Base-by-base conservation (phyloP, 2,329 filamentous ascomycete species). In the Cryphonectria nitschkei region DNA sequence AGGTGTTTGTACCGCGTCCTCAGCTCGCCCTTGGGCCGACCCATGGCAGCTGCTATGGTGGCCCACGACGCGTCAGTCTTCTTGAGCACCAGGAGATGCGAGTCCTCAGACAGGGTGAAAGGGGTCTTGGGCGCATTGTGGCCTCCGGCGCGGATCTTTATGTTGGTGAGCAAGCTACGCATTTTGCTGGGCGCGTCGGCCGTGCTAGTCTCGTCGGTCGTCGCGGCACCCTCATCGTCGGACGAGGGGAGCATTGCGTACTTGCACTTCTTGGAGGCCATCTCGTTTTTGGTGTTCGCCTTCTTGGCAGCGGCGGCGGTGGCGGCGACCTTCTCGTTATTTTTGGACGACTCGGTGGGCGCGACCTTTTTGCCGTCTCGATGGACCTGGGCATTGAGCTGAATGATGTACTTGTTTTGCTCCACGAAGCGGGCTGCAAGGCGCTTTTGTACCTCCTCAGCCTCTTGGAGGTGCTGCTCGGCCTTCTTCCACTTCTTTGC, bases 91-190 rank as follows among this genome's bases (percentile, higher is more conserved):
- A 75, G 68, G n/a, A 76, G 63, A 22, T 71, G 70, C 13, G 73
- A 72, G 29, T 76, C 74, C 58, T 74, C 70, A 7, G 75, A 75
- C 11, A 58, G 62, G n/a, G 72, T 75, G 72, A 74, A 76, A 22
- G 52, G 37, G 41, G 7, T 13, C 2, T 14, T n/a, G 19, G 54
- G 22, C 8, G 46, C n/a, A 29, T 69, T 60, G 22, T 22, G n/a
- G 43, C 70, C 69, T 34, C 58, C 72, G 3, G 70, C 69, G 19
- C 66, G 65, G 62, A 72, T 71, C 69, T 66, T 72, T 16, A 72
- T 52, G 16, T 19, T 61, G 50, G 54, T 43, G 61, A 72, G 67
- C 39, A 72, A 61, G 39, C 29, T 39, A 26, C 69, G 66, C 37
- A 72, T 69, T 32, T 62, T 43, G 22, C 65, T 54, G 39, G 67